Evolutionary conservation across 768 basidiomycete genomes (phyloP).

Genomic region (Terana coerulea): DNA sequence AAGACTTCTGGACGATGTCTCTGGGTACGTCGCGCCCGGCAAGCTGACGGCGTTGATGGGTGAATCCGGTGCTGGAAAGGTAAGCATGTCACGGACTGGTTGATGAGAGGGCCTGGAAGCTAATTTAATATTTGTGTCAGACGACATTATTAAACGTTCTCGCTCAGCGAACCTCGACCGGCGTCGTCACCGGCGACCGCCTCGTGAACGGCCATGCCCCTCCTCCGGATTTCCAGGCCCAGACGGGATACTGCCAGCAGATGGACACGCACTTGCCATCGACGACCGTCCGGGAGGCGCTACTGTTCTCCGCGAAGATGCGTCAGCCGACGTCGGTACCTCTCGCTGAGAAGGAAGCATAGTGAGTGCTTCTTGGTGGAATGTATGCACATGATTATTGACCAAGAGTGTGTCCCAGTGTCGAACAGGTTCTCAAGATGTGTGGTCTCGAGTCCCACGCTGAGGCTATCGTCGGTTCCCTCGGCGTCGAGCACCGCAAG

Average conservation of each 20-base stretch:
- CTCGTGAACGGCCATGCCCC: conserved; percentile 42
- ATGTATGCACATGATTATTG: background rate
- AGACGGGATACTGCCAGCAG: conserved; percentile 84
- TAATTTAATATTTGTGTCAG: conserved; percentile 15
- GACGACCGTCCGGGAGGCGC: conserved; percentile 76
- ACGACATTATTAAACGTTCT: conserved; percentile 50
- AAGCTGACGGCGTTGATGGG: conserved; percentile 78
- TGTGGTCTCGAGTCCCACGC: conserved; percentile 61
- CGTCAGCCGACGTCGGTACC: conserved; percentile 69
- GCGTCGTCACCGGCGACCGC: conserved; percentile 39
- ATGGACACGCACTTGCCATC: conserved; percentile 76
- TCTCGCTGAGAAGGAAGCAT: conserved; percentile 69
- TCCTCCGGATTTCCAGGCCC: conserved; percentile 49
- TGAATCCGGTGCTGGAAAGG: conserved; percentile 49
- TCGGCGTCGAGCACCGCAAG: conserved; percentile 73
- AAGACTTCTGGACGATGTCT: conserved; percentile 64
- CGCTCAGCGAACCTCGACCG: conserved; percentile 34
- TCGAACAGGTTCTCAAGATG: conserved; percentile 56
- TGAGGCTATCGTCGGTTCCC: conserved; percentile 65
- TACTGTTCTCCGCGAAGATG: conserved; percentile 74
- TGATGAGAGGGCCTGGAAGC: background rate
- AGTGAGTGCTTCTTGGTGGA: conserved; percentile 44
- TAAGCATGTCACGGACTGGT: conserved; percentile 12
- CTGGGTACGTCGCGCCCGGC: conserved; percentile 79
- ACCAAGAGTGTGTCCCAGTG: conserved; percentile 28